phyloP scores from a whole-genome alignment of 2,329 filamentous ascomycete species.

The Trichoderma pleuroti region DNA sequence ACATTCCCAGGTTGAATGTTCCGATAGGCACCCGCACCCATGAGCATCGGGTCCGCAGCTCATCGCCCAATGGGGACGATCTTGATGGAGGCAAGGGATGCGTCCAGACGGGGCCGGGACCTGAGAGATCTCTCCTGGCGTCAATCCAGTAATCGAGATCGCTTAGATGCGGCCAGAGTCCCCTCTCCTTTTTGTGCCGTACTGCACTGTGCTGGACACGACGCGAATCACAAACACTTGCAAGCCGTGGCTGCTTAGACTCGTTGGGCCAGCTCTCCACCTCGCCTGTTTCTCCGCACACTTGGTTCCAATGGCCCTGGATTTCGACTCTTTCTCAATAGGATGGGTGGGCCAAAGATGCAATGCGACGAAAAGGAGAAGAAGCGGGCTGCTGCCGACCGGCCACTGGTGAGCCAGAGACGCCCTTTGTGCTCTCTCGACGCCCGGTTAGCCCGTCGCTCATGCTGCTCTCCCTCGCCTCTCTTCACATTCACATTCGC shows the following conservation, averaged over 20 bases:
- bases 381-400: background rate
- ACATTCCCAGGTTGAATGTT: background rate
- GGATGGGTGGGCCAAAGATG: background rate
- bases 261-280: background rate
- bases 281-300: background rate
- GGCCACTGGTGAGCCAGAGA: background rate
- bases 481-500: background rate
- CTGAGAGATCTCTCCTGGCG: background rate
- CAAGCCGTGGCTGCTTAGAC: background rate
- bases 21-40: conserved; percentile 1
- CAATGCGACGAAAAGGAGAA: background rate
- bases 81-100: background rate
- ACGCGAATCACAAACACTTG: background rate
- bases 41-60: conserved; percentile 14
- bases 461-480: no score
- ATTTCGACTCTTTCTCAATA: background rate
- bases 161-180: conserved; percentile 2
- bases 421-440: background rate
- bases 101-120: background rate
- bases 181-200: background rate
- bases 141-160: background rate
- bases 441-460: background rate
- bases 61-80: conserved; percentile 3
- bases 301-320: background rate
- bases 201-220: background rate